Conservation (phyloP, 140 eudicot species). For the Senecio squalidus region DNA sequence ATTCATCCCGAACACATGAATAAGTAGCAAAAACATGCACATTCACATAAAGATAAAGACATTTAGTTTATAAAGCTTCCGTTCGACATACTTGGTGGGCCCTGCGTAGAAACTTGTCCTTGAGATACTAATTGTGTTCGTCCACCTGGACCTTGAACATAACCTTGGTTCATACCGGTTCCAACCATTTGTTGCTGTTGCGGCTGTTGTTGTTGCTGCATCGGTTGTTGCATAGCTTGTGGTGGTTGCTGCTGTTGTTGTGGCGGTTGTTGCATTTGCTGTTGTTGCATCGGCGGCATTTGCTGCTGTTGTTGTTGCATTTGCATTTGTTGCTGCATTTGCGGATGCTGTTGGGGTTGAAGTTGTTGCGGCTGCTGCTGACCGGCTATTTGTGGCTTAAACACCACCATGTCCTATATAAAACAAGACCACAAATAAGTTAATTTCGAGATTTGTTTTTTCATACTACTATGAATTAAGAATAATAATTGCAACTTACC, state of each 20-base stretch:
- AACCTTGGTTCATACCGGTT: constrained; percentile 61
- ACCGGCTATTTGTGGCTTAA: constrained; percentile 87
- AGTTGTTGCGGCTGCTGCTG: constrained; percentile 61
- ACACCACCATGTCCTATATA: constrained; percentile 91
- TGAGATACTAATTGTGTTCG: constrained; percentile 66
- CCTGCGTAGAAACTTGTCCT: constrained; percentile 83
- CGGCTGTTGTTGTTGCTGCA: constrained; percentile 35
- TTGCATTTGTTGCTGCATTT: constrained; percentile 30
- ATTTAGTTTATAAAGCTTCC: constrained; percentile 53
- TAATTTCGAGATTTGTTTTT: not conserved
- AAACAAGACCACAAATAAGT: not conserved
- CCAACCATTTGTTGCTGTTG: constrained; percentile 77
- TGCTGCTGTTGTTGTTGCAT: constrained; percentile 47
- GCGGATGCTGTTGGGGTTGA: constrained; percentile 34
- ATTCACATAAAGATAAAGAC: not conserved
- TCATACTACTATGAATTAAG: too few species aligned
- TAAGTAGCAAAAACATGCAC: not conserved
- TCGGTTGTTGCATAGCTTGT: constrained; percentile 33
- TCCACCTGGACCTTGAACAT: constrained; percentile 85
- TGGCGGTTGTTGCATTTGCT: constrained; percentile 28
- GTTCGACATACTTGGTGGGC: constrained; percentile 58
- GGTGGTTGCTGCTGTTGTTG: constrained; percentile 39
- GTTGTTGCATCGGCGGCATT: constrained; percentile 39
- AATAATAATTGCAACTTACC: constrained; percentile 40
- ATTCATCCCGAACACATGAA: constrained; percentile 3